Conservation (phyloP, 345 rosid genomes). For the Syzygium oleosum region DNA sequence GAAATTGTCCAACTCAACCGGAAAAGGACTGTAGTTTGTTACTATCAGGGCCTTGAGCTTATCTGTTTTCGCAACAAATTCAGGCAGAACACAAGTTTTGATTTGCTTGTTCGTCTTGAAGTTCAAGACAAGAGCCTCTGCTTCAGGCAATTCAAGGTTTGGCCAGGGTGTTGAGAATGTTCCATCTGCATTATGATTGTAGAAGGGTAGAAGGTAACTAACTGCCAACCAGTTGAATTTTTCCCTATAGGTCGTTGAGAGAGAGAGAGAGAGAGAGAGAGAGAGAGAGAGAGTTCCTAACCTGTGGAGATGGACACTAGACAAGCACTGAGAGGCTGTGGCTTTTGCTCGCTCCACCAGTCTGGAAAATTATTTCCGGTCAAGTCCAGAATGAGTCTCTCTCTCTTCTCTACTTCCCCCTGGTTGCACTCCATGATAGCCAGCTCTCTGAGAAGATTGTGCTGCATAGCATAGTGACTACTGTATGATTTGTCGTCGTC, state of each 20-base stretch:
- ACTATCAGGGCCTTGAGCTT: slow-evolving; percentile 41
- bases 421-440: slow-evolving; percentile 18
- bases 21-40: slow-evolving; percentile 21
- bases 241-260: background rate
- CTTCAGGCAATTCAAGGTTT: slow-evolving; percentile 26
- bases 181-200: slow-evolving; percentile 30
- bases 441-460: slow-evolving; percentile 38
- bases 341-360: slow-evolving; percentile 29
- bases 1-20: slow-evolving; percentile 29
- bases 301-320: slow-evolving; percentile 44
- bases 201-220: too few relatives aligned
- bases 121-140: slow-evolving; percentile 44
- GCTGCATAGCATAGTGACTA: slow-evolving; percentile 34
- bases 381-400: slow-evolving; percentile 28
- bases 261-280: background rate
- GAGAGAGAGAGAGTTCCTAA: background rate
- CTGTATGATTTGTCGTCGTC: slow-evolving; percentile 23
- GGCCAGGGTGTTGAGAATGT: slow-evolving; percentile 35
- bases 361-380: slow-evolving; percentile 21
- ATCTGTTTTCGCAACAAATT: slow-evolving; percentile 30
- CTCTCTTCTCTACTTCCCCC: slow-evolving; percentile 7
- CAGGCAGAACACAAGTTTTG: slow-evolving; percentile 27
- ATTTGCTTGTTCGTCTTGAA: slow-evolving; percentile 9
- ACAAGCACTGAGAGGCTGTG: slow-evolving; percentile 9
- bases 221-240: background rate